Base-by-base conservation (phyloP, 345 rosid species). In the Conringia planisiliqua region DNA sequence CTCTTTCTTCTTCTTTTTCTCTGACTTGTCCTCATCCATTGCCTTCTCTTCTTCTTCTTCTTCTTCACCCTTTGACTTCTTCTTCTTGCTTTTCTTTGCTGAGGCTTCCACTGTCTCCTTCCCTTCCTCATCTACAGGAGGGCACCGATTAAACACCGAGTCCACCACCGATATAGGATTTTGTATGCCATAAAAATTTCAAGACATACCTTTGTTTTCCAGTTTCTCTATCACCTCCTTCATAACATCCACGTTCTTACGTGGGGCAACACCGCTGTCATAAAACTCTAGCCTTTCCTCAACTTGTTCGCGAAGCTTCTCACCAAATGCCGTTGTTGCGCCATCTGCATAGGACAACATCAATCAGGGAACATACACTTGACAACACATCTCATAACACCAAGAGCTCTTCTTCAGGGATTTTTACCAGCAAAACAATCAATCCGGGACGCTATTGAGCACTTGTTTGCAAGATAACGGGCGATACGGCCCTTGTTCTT, bases 401-500 rank as follows among this genome's bases (percentile, higher is more conserved):
- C 1, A 58, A 32, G 6, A 32, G 33, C 61, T 69, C n/a, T 43
- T 52, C 4, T 11, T n/a, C 8, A 26, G 5, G 56, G 51, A 26
- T 16, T 35, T 68, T 70, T 83, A 92, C 98, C 99, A 32, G 98
- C 76, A 82, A 92, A 96, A 79, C 98, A 96, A 82, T 96, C 99
- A n/a, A 96, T 96, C 17, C 99, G 86, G 50, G 98, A 86, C 18
- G 98, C 99, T 43, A 96, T 92, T 5, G 98, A 96, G 78, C 99
- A 96, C 81, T 96, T 96, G 78, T 96, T 96, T 40, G 99, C 99
- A 40, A 96, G 90, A 75, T 81, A 96, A 24, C 98, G 97, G 66
- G 99, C 99, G 82, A 96, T 89, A 62, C 99, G 88, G 1, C 99
- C 99, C 86, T 96, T 96, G 87, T 92, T 96, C 68, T 83, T 85